Conservation (phyloP, 163 green algal genomes). For the Chlorella variabilis region DNA sequence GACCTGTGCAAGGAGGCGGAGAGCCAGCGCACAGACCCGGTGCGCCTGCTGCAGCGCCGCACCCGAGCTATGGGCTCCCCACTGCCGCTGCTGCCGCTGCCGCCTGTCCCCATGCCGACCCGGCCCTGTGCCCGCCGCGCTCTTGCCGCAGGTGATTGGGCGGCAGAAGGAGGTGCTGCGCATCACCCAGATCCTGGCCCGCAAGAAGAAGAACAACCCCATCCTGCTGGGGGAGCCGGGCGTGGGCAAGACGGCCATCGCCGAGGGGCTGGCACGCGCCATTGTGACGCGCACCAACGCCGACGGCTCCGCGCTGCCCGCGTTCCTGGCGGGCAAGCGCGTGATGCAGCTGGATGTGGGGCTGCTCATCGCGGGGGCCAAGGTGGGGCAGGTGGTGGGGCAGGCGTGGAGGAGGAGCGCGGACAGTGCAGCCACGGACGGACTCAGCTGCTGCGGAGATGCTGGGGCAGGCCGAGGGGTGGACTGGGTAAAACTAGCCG, state of each 20-base stretch:
- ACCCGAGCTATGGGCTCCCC: no score
- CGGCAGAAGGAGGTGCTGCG: constrained; percentile 96
- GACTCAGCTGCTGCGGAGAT: no score
- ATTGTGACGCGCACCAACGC: constrained; percentile 64
- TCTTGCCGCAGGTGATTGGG: constrained; percentile 93
- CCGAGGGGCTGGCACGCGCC: constrained; percentile 83
- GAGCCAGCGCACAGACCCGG: constrained; percentile 86
- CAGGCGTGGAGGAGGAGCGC: no score
- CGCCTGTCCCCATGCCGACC: neutral
- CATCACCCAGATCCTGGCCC: constrained; percentile 97
- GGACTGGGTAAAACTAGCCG: no score
- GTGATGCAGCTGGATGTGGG: constrained; percentile 99
- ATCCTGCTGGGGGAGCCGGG: constrained; percentile 98
- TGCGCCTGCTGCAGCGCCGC: no score
- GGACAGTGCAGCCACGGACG: no score
- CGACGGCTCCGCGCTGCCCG: constrained; percentile 74
- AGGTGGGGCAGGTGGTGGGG: constrained; percentile 59
- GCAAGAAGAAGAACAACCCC: constrained; percentile 99
- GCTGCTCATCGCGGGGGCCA: constrained; percentile 97
- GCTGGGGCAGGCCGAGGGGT: no score
- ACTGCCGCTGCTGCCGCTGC: no score
- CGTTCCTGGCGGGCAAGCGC: constrained; percentile 73
- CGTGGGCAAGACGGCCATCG: constrained; percentile 98
- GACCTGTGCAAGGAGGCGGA: constrained; percentile 86
- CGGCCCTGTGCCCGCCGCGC: neutral